Percentiles rank a stretch among this genome's conserved stretches.
phyloP scores from a whole-genome alignment of 2,329 filamentous ascomycete genomes.

The Samsoniella hepiali region DNA sequence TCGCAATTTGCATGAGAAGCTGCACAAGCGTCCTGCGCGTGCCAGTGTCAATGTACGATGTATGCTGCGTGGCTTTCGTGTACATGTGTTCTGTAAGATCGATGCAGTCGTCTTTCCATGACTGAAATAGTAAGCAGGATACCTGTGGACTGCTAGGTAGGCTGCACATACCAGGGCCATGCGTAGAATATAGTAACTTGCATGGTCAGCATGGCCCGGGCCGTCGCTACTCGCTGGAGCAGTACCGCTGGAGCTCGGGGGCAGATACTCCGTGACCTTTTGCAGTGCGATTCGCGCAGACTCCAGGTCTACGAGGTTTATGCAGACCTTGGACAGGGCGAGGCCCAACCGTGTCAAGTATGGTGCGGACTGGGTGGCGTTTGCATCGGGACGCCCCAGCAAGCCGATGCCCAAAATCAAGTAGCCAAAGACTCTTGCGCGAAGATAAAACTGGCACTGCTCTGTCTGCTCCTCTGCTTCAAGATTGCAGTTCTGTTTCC shows the following conservation, averaged over 20 bases:
- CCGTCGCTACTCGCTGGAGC: neutral
- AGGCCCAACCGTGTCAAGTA: constrained; percentile 66
- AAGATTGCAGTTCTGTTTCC: neutral
- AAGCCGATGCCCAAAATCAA: constrained; percentile 4
- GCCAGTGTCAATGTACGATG: neutral
- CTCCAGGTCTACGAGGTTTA: constrained; percentile 53
- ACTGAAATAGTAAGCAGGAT: constrained; percentile 41
- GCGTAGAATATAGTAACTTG: constrained; percentile 40
- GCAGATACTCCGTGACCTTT: constrained; percentile 56
- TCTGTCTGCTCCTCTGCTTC: neutral
- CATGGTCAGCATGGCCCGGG: neutral
- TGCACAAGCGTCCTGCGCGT: neutral
- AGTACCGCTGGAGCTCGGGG: neutral
- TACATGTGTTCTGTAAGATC: constrained; percentile 80
- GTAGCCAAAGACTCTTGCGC: constrained; percentile 6
- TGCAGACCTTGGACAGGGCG: constrained; percentile 54
- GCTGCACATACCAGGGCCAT: constrained; percentile 57
- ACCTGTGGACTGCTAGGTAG: too few species aligned
- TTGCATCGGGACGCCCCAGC: neutral
- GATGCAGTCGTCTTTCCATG: constrained; percentile 69
- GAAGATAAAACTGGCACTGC: neutral
- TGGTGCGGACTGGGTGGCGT: constrained; percentile 25
- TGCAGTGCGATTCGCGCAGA: constrained; percentile 61
- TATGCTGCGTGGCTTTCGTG: constrained; percentile 44
- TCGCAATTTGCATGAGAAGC: neutral